Conservation (phyloP, 805 yeast genomes). For the Wickerhamiella siamensis region DNA sequence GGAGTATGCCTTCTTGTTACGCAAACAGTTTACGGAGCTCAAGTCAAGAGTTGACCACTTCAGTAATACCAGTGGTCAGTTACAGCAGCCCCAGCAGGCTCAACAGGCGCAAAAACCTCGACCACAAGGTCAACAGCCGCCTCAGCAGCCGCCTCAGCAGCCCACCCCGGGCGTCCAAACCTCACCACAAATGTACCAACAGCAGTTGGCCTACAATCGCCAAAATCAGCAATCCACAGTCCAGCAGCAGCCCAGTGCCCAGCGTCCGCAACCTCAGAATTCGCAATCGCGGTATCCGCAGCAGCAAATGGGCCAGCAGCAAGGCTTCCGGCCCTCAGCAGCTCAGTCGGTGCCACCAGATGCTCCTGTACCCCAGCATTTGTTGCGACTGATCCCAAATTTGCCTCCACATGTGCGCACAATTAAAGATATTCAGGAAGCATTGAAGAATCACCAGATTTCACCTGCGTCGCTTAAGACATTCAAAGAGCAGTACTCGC, state of each 20-base stretch:
- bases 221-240: conserved; percentile 7
- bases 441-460: conserved; percentile 20
- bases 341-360: conserved; percentile 21
- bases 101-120: too few species aligned
- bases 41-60: background rate
- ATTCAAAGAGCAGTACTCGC: conserved; percentile 19
- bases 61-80: conserved; percentile 8
- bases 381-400: conserved; percentile 54
- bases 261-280: conserved; percentile 11
- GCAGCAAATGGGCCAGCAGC: conserved; percentile 2
- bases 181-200: background rate
- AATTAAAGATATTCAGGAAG: conserved; percentile 65
- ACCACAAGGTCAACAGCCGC: background rate
- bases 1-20: conserved; percentile 10
- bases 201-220: background rate
- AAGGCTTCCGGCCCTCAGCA: conserved; percentile 8
- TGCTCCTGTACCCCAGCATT: conserved; percentile 55
- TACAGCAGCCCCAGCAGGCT: background rate
- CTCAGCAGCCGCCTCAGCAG: conserved; percentile 15
- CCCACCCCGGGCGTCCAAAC: conserved; percentile 4
- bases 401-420: conserved; percentile 67
- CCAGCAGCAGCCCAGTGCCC: conserved; percentile 13
- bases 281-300: conserved; percentile 16
- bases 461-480: conserved; percentile 20
- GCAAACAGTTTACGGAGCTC: background rate